These are phyloP conservation scores for Alternaria rosae DNA, from an alignment of 2,329 filamentous ascomycete species.

Conservation along the genomic window DNA sequence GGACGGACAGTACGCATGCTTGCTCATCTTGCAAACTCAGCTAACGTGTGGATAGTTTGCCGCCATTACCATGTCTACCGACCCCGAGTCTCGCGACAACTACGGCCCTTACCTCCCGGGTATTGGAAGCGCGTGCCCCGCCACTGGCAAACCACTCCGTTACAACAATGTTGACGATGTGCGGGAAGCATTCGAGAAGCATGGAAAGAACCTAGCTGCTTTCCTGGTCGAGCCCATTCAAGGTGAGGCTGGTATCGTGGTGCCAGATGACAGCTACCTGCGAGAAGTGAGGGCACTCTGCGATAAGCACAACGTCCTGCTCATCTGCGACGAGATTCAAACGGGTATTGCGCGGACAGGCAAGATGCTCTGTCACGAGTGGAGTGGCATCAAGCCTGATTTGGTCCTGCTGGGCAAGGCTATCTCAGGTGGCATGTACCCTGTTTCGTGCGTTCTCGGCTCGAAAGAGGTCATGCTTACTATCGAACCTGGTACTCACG, in stretches of 20 bases:
- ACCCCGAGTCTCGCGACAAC: conserved; percentile 94
- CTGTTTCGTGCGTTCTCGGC: conserved; percentile 91
- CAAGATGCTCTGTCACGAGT: conserved; percentile 91
- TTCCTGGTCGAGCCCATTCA: conserved; percentile 98
- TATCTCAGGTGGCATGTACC: conserved; percentile 98
- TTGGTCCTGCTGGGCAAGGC: conserved; percentile 95
- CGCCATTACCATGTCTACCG: conserved; percentile 92
- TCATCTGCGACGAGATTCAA: conserved; percentile 99
- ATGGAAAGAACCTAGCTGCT: conserved; percentile 85
- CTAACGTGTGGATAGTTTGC: conserved; percentile 70
- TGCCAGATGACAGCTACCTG: conserved; percentile 90
- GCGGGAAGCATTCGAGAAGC: conserved; percentile 77
- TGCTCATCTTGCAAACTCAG: not conserved
- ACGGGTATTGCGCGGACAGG: conserved; percentile 96
- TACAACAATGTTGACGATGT: conserved; percentile 88
- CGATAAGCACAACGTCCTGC: conserved; percentile 91
- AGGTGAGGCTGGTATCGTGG: conserved; percentile 95
- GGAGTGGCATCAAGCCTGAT: conserved; percentile 94
- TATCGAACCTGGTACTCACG: conserved; percentile 94
- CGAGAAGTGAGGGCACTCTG: conserved; percentile 81
- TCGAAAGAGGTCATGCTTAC: conserved; percentile 94
- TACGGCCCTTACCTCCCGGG: conserved; percentile 95
- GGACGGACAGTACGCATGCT: conserved; percentile 78
- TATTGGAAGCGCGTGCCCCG: conserved; percentile 78
- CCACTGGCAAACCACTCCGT: conserved; percentile 77